phyloP scores from a whole-genome alignment of 2,329 filamentous ascomycete genomes.

The Colletotrichum sp. region DNA sequence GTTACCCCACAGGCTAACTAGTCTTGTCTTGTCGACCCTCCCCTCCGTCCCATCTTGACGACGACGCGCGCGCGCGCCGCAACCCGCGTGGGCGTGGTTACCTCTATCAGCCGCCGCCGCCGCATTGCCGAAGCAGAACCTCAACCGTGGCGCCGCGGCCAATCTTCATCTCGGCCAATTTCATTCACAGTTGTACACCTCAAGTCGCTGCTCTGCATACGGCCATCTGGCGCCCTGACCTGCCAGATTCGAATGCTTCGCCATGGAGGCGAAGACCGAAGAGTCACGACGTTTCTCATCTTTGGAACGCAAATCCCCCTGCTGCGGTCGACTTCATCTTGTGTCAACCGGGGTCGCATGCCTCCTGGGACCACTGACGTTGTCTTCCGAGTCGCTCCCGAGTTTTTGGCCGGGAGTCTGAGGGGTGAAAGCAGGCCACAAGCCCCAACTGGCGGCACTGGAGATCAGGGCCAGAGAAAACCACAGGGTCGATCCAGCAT shows the following conservation, averaged over 20 bases:
- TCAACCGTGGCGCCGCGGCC: slow-evolving; percentile 7
- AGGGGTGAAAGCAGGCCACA: neutral
- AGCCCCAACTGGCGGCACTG: neutral
- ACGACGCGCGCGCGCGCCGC: slow-evolving; percentile 4
- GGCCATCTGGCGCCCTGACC: neutral
- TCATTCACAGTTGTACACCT: neutral
- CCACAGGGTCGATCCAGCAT: neutral
- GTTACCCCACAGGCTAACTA: slow-evolving; percentile 18
- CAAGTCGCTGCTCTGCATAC: neutral
- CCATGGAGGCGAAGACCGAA: slow-evolving; percentile 10
- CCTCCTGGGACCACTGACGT: slow-evolving; percentile 4
- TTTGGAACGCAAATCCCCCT: slow-evolving; percentile 12
- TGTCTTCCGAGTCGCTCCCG: slow-evolving; percentile 14
- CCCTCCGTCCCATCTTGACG: slow-evolving; percentile 12
- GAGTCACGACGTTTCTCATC: neutral
- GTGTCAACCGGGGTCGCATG: slow-evolving; percentile 7
- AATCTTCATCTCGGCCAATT: slow-evolving; percentile 17
- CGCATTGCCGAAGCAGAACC: slow-evolving; percentile 15
- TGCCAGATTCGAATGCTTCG: slow-evolving; percentile 5
- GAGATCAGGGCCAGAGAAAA: slow-evolving; percentile 1
- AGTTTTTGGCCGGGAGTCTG: neutral
- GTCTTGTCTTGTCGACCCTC: slow-evolving; percentile 4
- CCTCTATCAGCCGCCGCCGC: slow-evolving; percentile 7
- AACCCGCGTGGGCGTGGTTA: slow-evolving; percentile 3
- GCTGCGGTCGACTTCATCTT: slow-evolving; percentile 8